These are phyloP conservation scores for Apostasia shenzhenica DNA, from an alignment of 106 monocot genomes.

Conservation along the genomic window DNA sequence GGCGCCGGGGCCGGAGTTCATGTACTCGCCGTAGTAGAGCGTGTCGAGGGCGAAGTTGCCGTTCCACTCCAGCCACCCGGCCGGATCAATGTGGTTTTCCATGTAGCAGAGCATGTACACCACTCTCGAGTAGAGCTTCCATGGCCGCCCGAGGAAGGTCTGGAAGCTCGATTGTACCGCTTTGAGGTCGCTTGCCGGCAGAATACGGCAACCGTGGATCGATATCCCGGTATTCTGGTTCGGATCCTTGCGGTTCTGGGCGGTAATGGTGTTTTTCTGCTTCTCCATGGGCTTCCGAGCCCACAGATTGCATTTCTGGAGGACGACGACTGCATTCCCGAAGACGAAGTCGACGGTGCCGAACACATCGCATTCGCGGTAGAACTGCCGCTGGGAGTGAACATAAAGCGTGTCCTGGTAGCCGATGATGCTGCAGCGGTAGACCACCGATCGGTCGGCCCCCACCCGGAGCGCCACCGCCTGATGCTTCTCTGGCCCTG, in stretches of 20 bases:
- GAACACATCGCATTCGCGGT: conserved; percentile 73
- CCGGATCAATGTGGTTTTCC: conserved; percentile 31
- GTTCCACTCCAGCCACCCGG: conserved; percentile 49
- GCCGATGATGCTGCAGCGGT: conserved; percentile 68
- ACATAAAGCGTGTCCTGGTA: conserved; percentile 86
- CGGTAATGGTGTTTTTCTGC: conserved; percentile 75
- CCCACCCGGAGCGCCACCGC: conserved; percentile 82
- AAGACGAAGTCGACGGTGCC: conserved; percentile 96
- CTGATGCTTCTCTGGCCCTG: conserved; percentile 70
- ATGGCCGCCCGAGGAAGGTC: conserved; percentile 68
- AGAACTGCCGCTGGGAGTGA: conserved; percentile 85
- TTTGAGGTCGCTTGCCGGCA: conserved; percentile 24
- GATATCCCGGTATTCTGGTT: conserved; percentile 83
- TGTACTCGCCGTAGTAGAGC: conserved; percentile 60
- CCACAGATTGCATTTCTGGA: conserved; percentile 76
- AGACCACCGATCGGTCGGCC: conserved; percentile 66
- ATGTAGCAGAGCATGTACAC: conserved; percentile 41
- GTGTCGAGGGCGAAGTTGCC: conserved; percentile 31
- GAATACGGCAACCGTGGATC: conserved; percentile 49
- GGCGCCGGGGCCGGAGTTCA: conserved; percentile 48
- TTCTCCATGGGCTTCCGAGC: conserved; percentile 41
- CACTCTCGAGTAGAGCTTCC: conserved; percentile 51
- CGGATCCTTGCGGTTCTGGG: conserved; percentile 69
- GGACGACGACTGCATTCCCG: conserved; percentile 83
- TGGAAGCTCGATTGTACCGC: conserved; percentile 8